Evolutionary conservation across 306 rosid genomes (phyloP), one percentile per base, ranked within the genome.

Genomic region (Quercus engelmannii): DNA sequence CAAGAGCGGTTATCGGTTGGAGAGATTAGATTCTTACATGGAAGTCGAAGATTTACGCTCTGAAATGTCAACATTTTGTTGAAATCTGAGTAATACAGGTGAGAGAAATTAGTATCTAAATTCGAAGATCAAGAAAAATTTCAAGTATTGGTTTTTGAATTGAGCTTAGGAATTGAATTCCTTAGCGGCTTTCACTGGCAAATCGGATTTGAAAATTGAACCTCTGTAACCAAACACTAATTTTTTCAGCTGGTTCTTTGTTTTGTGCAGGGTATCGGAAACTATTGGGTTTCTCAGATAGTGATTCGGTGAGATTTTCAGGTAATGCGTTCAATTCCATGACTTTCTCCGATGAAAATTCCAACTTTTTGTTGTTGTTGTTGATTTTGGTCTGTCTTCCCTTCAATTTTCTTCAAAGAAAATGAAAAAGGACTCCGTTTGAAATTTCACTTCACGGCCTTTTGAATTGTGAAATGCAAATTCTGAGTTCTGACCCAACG

Each of bases 31-130:
- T 21, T 80, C 64, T 75, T 59, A 61, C 82, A 71, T 28, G 74
- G 38, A 59, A 74, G 64, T 81, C 57, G 76, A 77, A 74, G 87
- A 81, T 82, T 80, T 63, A n/a, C 67, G 80, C 87, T 77, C 67
- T 80, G 88, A 81, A 86, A 80, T 78, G 86, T 49, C 83, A 71
- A 73, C 52, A 35, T 70, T 54, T 76, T 51, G 78, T 81, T 76
- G 67, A 55, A 75, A 88, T 88, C 88, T 18, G 71, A 80, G 83
- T 83, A 30, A 70, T 74, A 74, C 74, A 87, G 97, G 97, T 92
- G 86, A 88, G 86, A 88, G 83, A 74, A 89, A 76, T 76, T 55
- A 5, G 59, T 75, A 55, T 78, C 62, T 38, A 64, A 64, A 76
- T 21, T n/a, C 69, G 17, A 75, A 75, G 83, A 91, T 83, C 89